Evolutionary conservation across 129 eudicot genomes (phyloP).

Genomic region (Helichrysum umbraculigerum): DNA sequence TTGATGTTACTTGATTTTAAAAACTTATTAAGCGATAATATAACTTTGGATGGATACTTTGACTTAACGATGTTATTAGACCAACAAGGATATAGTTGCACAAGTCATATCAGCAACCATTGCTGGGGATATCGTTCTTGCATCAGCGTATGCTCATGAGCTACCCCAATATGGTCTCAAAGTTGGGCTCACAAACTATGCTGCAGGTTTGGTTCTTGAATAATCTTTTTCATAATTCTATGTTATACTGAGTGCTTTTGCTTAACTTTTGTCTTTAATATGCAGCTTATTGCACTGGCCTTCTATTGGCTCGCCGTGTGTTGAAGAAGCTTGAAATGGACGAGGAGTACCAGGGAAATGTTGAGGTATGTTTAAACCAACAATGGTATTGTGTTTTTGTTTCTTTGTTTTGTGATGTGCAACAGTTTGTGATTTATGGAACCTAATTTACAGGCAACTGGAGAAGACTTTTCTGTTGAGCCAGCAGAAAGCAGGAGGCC

Average conservation of each 20-base stretch:
- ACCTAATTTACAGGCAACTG: slow-evolving; percentile 58
- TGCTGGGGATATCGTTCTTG: slow-evolving; percentile 82
- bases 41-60: neutral
- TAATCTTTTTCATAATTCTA: neutral
- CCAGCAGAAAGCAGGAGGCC: slow-evolving; percentile 92
- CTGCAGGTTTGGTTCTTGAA: slow-evolving; percentile 56
- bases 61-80: slow-evolving; percentile 41
- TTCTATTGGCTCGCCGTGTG: slow-evolving; percentile 81
- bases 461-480: slow-evolving; percentile 96
- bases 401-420: neutral
- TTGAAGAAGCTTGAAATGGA: slow-evolving; percentile 81
- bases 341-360: slow-evolving; percentile 76
- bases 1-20: neutral
- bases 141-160: slow-evolving; percentile 89
- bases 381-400: neutral
- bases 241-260: no score
- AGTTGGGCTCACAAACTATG: slow-evolving; percentile 94
- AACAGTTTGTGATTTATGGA: neutral
- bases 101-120: slow-evolving; percentile 85
- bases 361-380: slow-evolving; percentile 49
- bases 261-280: neutral
- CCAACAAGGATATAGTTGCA: slow-evolving; percentile 80
- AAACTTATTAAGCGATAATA: no score
- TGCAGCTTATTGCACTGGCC: slow-evolving; percentile 93
- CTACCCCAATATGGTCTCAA: slow-evolving; percentile 86